Evolutionary conservation across 768 basidiomycete species (phyloP), one percentile per base, ranked within the genome.

Genomic region (Termitomyces sp.): DNA sequence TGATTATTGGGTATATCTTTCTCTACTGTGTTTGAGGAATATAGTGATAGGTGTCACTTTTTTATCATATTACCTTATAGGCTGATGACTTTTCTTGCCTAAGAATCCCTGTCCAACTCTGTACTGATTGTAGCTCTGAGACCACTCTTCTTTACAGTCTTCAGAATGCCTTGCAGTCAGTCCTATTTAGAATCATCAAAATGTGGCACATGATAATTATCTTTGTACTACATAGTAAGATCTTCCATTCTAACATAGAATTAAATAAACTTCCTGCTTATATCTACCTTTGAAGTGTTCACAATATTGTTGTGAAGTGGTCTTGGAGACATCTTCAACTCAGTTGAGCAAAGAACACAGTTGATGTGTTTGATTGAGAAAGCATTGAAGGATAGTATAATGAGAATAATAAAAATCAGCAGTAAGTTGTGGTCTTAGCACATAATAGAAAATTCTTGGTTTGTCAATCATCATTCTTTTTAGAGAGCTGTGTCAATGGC

Each of bases 61-160:
- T 17, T 7, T 37, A 16, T 37, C 17, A 17, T 1, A 2, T 37
- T 2, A 4, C 35, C 11, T 37, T 37, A n/a, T n/a, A n/a, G n/a
- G n/a, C n/a, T n/a, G 5, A 37, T 16, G 5, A 6, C 16, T 37
- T 37, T 37, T 37, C 35, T 37, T 3, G 5, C 5, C 35, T 17
- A 50, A 35, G 49, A 23, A 16, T 37, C 4, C 25, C 21, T 12
- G 1, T 51, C 1, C 49, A 51, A 51, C 63, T 66, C 10, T 66
- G 66, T 1, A 72, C 68, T 0, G 75, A 77, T 45, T 72, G 69
- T 59, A 69, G 74, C 0, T 67, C 68, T 0, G 74, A 77, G 47
- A 75, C 72, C 0, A 72, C 68, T 1, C 49, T 64, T 23, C 32
- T 69, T 1, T 76, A 54, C 67, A 70, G 70, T 3, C 23, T 46